A percentile compares a stretch with the other conserved stretches of the same genome.
Conservation (phyloP, 164 flowering plant genomes). For the Liquidambar formosana region DNA sequence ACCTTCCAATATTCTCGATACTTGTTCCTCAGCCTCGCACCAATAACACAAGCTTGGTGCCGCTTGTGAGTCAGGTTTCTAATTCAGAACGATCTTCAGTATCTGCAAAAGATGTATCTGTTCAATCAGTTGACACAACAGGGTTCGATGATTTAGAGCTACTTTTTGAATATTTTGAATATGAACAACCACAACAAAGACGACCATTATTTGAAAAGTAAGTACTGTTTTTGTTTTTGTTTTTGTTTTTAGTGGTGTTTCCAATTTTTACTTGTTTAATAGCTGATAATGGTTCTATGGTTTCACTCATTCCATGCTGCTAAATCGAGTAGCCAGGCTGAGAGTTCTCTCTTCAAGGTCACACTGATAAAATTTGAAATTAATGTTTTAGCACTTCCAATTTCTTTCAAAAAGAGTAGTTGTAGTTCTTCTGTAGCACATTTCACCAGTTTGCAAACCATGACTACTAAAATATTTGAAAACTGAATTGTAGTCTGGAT, state of each 20-base stretch:
- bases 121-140: constrained; percentile 13
- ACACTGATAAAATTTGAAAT: neutral
- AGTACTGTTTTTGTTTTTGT: constrained; percentile 6
- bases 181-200: constrained; percentile 61
- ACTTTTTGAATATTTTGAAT: constrained; percentile 73
- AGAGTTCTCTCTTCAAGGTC: neutral
- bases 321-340: neutral
- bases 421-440: neutral
- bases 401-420: neutral
- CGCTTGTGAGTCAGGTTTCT: constrained; percentile 5
- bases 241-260: neutral
- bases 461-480: too few relatives aligned
- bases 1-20: constrained; percentile 25
- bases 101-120: constrained; percentile 16
- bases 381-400: neutral
- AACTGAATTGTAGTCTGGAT: neutral
- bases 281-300: neutral
- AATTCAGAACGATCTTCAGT: constrained; percentile 20
- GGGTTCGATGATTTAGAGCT: constrained; percentile 43
- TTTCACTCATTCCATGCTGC: neutral
- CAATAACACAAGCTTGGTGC: constrained; percentile 9
- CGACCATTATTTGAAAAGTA: constrained; percentile 69
- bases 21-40: constrained; percentile 38
- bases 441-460: neutral
- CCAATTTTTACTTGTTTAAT: neutral